Evolutionary conservation across 208 protist species (phyloP), one percentile per base, ranked within the genome.

Genomic region (Leishmania turanica): DNA sequence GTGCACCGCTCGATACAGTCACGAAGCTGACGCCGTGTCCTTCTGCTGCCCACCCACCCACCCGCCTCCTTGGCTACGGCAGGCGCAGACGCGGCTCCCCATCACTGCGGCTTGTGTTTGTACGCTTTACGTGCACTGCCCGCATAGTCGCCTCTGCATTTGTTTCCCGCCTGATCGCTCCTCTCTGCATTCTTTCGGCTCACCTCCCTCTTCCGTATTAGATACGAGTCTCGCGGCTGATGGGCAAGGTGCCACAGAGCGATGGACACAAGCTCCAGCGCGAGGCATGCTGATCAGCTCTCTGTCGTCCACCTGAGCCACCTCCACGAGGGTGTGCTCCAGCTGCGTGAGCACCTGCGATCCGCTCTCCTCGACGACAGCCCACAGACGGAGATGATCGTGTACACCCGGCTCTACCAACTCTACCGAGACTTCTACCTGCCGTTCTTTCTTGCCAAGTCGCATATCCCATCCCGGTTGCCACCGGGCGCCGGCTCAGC

Each of bases 361-460:
- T 75, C 69, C n/a, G 90, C 86, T 3, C 86, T 96, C 40, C 66
- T 93, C 31, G 78, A 89, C 42, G 85, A 95, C 54, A 85, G 84
- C 5, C 91, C 89, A 17, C 86, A 88, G 27, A 73, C 85, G 73
- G 91, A 96, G 78, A 84, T 89, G 84, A 53, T 53, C 24, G 82
- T 96, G 31, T 95, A 81, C 70, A 34, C 37, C 11, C 13, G 49
- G 1, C 19, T 95, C 62, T n/a, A 40, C 15, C 64, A 75, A 7
- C 58, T 94, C 40, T 79, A 83, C 53, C 21, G 73, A 27, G 34
- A 87, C n/a, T 83, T 81, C 47, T 81, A 81, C 51, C 64, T 62
- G 15, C 42, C 49, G 5, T 73, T 85, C 24, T 78, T 74, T 37
- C 1, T 2, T 47, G 15, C 72, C 3, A 79, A 47, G 40, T 31